Conservation (phyloP, 768 basidiomycete genomes). For the Lanmaoa pseudosensibilis region DNA sequence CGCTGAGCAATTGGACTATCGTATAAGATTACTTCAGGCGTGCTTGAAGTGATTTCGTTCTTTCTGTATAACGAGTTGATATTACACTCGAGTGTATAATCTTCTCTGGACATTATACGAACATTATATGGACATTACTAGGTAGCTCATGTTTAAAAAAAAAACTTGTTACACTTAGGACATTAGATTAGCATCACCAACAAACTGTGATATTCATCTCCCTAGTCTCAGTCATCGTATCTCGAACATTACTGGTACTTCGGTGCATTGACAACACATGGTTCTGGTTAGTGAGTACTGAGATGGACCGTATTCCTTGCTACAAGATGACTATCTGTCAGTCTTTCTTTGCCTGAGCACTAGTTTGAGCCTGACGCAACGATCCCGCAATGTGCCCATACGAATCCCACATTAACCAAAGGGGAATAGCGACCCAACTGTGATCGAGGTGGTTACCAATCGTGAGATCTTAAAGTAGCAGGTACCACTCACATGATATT, state of each 20-base stretch:
- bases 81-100: neutral
- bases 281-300: neutral
- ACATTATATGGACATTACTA: conserved; percentile 10
- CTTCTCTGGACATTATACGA: conserved; percentile 14
- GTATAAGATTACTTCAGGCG: neutral
- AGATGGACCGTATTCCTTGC: neutral
- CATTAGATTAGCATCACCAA: neutral
- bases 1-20: neutral
- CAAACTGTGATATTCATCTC: neutral
- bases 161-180: neutral
- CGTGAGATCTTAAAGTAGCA: neutral
- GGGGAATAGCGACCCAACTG: conserved; percentile 80
- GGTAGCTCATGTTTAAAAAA: conserved; percentile 1
- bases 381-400: conserved; percentile 67
- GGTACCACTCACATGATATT: conserved; percentile 61
- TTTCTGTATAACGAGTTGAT: conserved; percentile 5
- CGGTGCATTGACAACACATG: neutral
- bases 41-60: conserved; percentile 5
- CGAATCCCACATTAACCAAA: conserved; percentile 77
- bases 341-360: conserved; percentile 37
- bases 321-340: conserved; percentile 9
- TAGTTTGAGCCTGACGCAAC: conserved; percentile 44
- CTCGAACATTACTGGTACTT: neutral
- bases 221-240: neutral
- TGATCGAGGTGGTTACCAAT: conserved; percentile 3